Evolutionary conservation across 176 grass and related monocot species (phyloP).

Genomic region (Oryza meyeriana): DNA sequence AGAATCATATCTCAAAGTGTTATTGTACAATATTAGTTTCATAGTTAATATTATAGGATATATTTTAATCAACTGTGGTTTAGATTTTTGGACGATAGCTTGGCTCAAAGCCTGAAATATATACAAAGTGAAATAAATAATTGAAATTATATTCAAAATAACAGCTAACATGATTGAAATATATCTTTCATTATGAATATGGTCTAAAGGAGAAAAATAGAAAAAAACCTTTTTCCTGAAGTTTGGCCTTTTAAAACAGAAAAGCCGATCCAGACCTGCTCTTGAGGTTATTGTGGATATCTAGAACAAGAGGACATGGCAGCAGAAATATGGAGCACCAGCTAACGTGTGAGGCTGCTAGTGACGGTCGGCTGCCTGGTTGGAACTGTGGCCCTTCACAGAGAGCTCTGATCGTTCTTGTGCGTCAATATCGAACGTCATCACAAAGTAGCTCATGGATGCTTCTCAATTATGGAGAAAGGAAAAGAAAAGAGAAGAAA

Average conservation of each 20-base stretch:
- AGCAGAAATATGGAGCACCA: background rate
- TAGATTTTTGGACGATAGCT: background rate
- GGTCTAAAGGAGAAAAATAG: background rate
- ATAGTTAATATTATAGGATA: too few species aligned
- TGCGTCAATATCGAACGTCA: background rate
- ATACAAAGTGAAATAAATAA: background rate
- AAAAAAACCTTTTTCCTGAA: background rate
- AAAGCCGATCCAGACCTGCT: too few species aligned
- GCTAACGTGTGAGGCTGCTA: background rate
- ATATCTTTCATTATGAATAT: background rate
- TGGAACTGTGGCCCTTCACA: background rate
- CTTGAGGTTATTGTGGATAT: too few species aligned
- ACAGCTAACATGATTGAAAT: background rate
- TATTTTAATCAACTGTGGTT: background rate
- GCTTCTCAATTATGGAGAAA: background rate
- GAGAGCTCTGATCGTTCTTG: too few species aligned
- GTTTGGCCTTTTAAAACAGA: too few species aligned
- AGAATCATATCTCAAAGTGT: too few species aligned
- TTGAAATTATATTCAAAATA: background rate
- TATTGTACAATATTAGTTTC: too few species aligned
- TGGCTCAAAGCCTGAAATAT: background rate
- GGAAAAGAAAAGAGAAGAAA: background rate
- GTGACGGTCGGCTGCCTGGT: background rate
- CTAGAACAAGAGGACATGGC: background rate
- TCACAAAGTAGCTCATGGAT: background rate